Percentiles rank a stretch among this genome's conserved stretches.
phyloP scores from a whole-genome alignment of 2,329 filamentous ascomycete species.

The Rhynchosporium agropyri region DNA sequence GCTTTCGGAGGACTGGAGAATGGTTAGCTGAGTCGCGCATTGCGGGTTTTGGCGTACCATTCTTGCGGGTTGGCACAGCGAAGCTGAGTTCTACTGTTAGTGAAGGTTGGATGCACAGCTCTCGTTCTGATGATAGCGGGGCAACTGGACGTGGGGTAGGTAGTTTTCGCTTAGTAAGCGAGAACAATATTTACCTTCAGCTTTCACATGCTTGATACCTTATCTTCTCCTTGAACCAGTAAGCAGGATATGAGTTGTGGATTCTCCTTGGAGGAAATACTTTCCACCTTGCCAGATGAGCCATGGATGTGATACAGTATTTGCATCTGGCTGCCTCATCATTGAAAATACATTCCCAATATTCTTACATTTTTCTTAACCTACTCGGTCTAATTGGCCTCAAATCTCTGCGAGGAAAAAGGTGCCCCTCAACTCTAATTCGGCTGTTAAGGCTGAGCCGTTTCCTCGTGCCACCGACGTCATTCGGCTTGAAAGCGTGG shows the following conservation, averaged over 20 bases:
- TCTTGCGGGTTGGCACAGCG: background rate
- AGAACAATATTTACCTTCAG: background rate
- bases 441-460: background rate
- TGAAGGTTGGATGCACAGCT: conserved; percentile 8
- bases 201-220: background rate
- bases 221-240: background rate
- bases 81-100: background rate
- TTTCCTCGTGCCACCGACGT: conserved; percentile 1
- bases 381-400: too few relatives aligned
- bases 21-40: conserved; percentile 6
- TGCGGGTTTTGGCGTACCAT: conserved; percentile 8
- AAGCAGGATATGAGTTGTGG: background rate
- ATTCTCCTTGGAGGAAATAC: too few relatives aligned
- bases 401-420: too few relatives aligned
- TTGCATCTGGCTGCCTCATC: too few relatives aligned
- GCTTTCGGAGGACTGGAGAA: conserved; percentile 66
- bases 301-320: too few relatives aligned
- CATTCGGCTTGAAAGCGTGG: background rate
- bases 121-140: conserved; percentile 14
- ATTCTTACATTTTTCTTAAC: too few relatives aligned
- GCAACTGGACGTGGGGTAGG: background rate
- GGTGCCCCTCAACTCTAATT: background rate
- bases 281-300: too few relatives aligned
- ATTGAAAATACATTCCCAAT: too few relatives aligned
- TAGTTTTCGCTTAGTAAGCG: conserved; percentile 9